Evolutionary conservation across 139 green algal species (phyloP).

Genomic region (Monoraphidium neglectum): DNA sequence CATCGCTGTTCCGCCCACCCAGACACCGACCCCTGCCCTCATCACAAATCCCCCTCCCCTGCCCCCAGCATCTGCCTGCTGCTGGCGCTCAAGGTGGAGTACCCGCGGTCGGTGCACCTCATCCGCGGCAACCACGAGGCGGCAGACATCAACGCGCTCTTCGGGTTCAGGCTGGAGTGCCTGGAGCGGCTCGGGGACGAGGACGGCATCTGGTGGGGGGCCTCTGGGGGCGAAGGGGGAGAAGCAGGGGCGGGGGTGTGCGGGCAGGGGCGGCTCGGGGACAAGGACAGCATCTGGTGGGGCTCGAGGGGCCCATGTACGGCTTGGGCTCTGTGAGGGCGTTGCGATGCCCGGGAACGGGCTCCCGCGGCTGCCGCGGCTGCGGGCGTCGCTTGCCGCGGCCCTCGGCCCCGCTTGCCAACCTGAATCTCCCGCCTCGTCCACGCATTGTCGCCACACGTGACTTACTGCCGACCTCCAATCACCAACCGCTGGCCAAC

Average conservation of each 20-base stretch:
- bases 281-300: constrained; percentile 78
- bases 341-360: too few species aligned
- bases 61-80: constrained; percentile 87
- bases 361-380: too few species aligned
- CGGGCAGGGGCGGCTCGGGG: constrained; percentile 92
- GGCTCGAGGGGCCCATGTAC: too few species aligned
- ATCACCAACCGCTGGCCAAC: too few species aligned
- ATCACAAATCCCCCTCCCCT: too few species aligned
- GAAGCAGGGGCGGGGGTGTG: too few species aligned
- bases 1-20: not conserved
- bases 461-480: too few species aligned
- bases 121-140: constrained; percentile 99
- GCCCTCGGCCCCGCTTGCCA: too few species aligned
- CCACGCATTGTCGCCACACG: too few species aligned
- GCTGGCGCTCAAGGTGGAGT: constrained; percentile 96
- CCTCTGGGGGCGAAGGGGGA: constrained; percentile 68
- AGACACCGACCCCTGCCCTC: constrained; percentile 60
- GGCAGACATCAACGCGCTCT: constrained; percentile 98
- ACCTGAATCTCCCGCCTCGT: too few species aligned
- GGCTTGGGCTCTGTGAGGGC: too few species aligned
- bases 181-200: constrained; percentile 92
- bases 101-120: constrained; percentile 92
- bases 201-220: constrained; percentile 76
- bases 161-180: constrained; percentile 98
- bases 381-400: too few species aligned